These are phyloP conservation scores for Huiozyma naganishii DNA, from an alignment of 805 yeast genomes.

Conservation along the genomic window DNA sequence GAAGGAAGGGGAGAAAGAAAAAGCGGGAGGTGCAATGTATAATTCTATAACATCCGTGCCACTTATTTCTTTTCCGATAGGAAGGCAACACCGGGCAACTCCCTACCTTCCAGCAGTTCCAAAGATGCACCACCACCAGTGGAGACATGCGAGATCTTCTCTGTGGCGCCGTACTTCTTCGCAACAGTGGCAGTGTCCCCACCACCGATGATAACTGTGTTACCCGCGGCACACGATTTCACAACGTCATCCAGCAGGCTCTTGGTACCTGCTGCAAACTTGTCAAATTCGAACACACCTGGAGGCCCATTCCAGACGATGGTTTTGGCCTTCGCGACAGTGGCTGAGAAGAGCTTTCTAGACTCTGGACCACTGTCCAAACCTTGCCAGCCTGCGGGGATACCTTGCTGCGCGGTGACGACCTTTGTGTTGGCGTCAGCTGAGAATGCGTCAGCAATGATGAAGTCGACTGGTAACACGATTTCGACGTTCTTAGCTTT, in stretches of 20 bases:
- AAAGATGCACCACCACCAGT: conserved; percentile 99
- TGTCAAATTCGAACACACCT: conserved; percentile 97
- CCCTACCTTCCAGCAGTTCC: conserved; percentile 98
- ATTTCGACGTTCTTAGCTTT: conserved; percentile 90
- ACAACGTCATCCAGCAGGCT: conserved; percentile 82
- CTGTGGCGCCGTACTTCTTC: conserved; percentile 94
- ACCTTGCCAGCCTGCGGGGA: conserved; percentile 93
- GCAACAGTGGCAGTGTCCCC: conserved; percentile 99
- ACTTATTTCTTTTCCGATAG: conserved; percentile 56
- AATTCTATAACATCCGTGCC: too few relatives aligned
- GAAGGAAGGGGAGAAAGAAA: too few relatives aligned
- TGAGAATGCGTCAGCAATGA: conserved; percentile 90
- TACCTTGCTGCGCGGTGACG: conserved; percentile 86
- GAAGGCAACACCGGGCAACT: conserved; percentile 94
- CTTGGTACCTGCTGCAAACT: conserved; percentile 88
- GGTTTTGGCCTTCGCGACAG: conserved; percentile 90
- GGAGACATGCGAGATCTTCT: conserved; percentile 94
- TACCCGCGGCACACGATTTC: conserved; percentile 75
- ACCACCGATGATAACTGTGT: conserved; percentile 93
- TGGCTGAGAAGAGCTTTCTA: conserved; percentile 62
- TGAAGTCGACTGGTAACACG: conserved; percentile 91
- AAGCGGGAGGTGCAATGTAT: too few relatives aligned
- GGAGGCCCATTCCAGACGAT: conserved; percentile 99
- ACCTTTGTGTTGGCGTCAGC: conserved; percentile 79
- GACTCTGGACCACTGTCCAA: conserved; percentile 93